Percentiles rank a stretch among this genome's conserved stretches.
These are phyloP conservation scores for Schizosaccharomyces osmophilus DNA, from an alignment of 805 yeast species.

Conservation along the genomic window DNA sequence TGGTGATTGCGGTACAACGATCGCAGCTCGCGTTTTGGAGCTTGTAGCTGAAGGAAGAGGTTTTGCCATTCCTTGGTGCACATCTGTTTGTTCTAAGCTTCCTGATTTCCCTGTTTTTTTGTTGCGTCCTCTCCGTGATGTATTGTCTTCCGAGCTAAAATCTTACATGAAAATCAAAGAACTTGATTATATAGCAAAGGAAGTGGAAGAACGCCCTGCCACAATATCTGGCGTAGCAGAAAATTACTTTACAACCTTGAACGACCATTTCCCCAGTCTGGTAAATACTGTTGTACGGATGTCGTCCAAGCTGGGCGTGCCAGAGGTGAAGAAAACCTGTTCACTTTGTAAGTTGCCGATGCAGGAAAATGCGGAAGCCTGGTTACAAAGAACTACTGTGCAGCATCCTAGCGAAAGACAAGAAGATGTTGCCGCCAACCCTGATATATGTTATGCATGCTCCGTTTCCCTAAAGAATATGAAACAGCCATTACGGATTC, in stretches of 20 bases:
- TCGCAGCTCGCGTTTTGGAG: slow-evolving; percentile 18
- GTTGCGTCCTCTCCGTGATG: slow-evolving; percentile 52
- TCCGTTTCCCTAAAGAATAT: background rate
- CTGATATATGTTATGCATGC: slow-evolving; percentile 1
- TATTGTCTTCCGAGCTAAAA: slow-evolving; percentile 40
- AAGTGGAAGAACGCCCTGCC: slow-evolving; percentile 5
- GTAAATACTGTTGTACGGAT: slow-evolving; percentile 82
- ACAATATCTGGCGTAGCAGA: slow-evolving; percentile 41
- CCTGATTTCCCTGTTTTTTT: slow-evolving; percentile 12
- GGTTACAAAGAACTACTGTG: background rate
- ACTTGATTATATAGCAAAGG: slow-evolving; percentile 13
- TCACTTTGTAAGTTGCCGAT: background rate
- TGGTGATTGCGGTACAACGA: background rate
- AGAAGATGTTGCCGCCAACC: background rate
- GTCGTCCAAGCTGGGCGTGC: slow-evolving; percentile 29
- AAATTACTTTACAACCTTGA: slow-evolving; percentile 47
- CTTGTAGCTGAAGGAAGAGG: slow-evolving; percentile 77
- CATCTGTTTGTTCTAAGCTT: background rate
- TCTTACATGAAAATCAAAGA: slow-evolving; percentile 25
- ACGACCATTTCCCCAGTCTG: slow-evolving; percentile 60
- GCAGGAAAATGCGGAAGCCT: background rate
- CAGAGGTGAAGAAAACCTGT: background rate
- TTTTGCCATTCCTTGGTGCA: slow-evolving; percentile 24
- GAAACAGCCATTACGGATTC: background rate
- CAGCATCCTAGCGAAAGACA: background rate